Conservation (phyloP, 495 filamentous ascomycete species). For the Hypoxylon rickii region DNA sequence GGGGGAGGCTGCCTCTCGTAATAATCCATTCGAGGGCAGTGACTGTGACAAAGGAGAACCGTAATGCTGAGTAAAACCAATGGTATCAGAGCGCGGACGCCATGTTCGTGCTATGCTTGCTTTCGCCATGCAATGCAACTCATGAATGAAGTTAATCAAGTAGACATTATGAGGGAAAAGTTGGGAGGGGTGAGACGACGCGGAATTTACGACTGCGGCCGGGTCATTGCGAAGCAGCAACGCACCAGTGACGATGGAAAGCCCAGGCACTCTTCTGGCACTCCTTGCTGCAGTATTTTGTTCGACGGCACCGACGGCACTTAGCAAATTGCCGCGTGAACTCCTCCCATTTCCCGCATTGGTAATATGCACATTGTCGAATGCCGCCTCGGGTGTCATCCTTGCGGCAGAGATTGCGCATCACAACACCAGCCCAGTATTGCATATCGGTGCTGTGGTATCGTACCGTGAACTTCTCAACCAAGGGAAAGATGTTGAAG, state of each 20-base stretch:
- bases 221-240: constrained; percentile 64
- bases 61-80: constrained; percentile 42
- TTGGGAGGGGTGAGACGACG: constrained; percentile 39
- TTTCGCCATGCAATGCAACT: constrained; percentile 45
- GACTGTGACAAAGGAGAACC: constrained; percentile 37
- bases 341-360: constrained; percentile 98
- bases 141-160: constrained; percentile 40
- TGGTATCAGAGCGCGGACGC: constrained; percentile 44
- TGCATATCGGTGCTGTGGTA: constrained; percentile 97
- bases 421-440: constrained; percentile 98
- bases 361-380: constrained; percentile 94
- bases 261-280: constrained; percentile 99
- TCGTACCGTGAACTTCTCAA: constrained; percentile 96
- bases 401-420: constrained; percentile 98
- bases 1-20: constrained; percentile 17
- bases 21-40: constrained; percentile 23
- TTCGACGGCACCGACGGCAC: constrained; percentile 92
- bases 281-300: constrained; percentile 99
- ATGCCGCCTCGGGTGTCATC: constrained; percentile 93
- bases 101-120: constrained; percentile 46
- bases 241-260: constrained; percentile 96
- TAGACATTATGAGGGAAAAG: constrained; percentile 46
- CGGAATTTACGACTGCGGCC: constrained; percentile 16
- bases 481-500: constrained; percentile 96
- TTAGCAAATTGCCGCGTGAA: constrained; percentile 96